These are phyloP conservation scores for Carpinus fangiana DNA, from an alignment of 306 rosid species.

Conservation along the genomic window DNA sequence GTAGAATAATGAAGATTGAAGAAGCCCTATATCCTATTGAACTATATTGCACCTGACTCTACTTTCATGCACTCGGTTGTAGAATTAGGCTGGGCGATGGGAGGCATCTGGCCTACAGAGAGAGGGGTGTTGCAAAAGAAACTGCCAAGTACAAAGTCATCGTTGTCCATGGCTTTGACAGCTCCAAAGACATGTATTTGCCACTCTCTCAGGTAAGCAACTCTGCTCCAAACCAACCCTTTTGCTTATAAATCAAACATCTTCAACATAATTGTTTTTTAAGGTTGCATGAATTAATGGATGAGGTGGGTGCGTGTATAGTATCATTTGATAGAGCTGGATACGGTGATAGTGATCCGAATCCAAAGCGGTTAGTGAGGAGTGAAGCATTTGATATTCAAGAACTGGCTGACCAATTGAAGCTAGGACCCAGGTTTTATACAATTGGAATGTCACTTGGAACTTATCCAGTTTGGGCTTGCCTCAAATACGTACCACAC, in stretches of 20 bases:
- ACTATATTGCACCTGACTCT: too few species aligned
- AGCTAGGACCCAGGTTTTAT: slow-evolving; percentile 32
- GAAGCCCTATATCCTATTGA: too few species aligned
- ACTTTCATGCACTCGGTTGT: too few species aligned
- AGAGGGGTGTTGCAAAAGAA: too few species aligned
- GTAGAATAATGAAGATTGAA: not conserved
- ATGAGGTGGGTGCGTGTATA: slow-evolving; percentile 31
- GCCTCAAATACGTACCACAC: slow-evolving; percentile 39
- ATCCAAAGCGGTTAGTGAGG: too few species aligned
- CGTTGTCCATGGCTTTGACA: too few species aligned
- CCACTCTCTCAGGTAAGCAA: not conserved
- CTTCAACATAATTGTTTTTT: not conserved
- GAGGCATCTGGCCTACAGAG: too few species aligned
- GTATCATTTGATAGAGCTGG: slow-evolving; percentile 25
- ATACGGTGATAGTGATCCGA: slow-evolving; percentile 42
- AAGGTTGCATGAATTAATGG: slow-evolving; percentile 23
- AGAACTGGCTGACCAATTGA: slow-evolving; percentile 34
- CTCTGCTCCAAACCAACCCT: not conserved
- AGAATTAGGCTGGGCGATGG: not conserved
- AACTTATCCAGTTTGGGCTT: slow-evolving; percentile 32
- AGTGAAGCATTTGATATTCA: not conserved
- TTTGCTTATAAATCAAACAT: not conserved
- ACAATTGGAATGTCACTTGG: slow-evolving; percentile 41
- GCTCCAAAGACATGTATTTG: too few species aligned
- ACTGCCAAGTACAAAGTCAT: not conserved